phyloP scores from a whole-genome alignment of 768 basidiomycete species.

The Antrodiella citrinella region DNA sequence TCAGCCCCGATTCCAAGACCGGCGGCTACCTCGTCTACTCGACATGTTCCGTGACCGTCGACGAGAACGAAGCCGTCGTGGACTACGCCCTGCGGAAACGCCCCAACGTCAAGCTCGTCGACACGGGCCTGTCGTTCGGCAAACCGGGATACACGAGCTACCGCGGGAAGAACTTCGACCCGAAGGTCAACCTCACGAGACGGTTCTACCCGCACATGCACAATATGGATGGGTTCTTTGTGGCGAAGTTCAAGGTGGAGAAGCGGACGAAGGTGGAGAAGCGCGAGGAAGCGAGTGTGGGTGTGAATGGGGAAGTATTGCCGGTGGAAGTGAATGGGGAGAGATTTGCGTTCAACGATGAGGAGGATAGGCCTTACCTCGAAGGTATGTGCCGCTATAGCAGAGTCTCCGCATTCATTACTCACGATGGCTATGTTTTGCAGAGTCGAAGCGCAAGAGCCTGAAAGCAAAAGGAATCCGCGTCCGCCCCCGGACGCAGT shows the following conservation, averaged over 20 bases:
- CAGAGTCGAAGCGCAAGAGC: conserved; percentile 67
- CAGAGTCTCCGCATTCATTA: background rate
- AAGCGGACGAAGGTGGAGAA: conserved; percentile 50
- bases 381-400: conserved; percentile 69
- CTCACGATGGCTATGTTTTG: too few relatives aligned
- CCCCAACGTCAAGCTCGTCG: conserved; percentile 86
- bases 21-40: conserved; percentile 97
- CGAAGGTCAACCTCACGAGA: conserved; percentile 72
- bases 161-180: conserved; percentile 84
- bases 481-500: conserved; percentile 42
- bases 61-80: conserved; percentile 97
- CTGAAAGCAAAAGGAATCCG: conserved; percentile 73
- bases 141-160: conserved; percentile 85
- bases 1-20: conserved; percentile 80
- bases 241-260: conserved; percentile 96
- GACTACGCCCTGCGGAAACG: conserved; percentile 95
- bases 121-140: conserved; percentile 90
- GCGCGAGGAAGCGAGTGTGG: conserved; percentile 24
- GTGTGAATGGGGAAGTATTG: conserved; percentile 22
- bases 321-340: conserved; percentile 13
- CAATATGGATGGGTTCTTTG: conserved; percentile 99
- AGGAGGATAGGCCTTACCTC: conserved; percentile 53
- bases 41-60: conserved; percentile 95
- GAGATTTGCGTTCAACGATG: conserved; percentile 20
- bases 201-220: conserved; percentile 96